Evolutionary conservation across 208 protist species (phyloP).

Genomic region (Tritrichomonas foetus): DNA sequence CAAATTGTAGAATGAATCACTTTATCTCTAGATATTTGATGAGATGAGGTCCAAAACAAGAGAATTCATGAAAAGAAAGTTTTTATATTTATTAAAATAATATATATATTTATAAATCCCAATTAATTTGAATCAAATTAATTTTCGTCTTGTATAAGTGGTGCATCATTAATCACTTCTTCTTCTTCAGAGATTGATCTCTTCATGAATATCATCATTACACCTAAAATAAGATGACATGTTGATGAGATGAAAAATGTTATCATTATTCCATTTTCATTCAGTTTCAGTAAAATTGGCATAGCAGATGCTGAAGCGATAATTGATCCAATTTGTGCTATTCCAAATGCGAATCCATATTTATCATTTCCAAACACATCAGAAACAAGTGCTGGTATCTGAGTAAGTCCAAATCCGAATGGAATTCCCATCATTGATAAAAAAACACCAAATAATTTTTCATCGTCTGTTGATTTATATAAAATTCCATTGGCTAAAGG

Average conservation of each 20-base stretch:
- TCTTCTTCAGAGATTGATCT: no score
- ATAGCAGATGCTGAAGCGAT: neutral
- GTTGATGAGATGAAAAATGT: neutral
- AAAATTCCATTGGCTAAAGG: neutral
- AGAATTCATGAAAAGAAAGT: no score
- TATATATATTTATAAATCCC: no score
- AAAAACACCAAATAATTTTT: neutral
- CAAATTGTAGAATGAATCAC: no score
- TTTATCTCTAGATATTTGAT: no score
- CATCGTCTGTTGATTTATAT: neutral
- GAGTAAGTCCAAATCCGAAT: neutral
- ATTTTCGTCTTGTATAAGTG: no score
- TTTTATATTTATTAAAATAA: no score
- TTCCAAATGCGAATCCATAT: neutral
- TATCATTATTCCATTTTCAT: neutral
- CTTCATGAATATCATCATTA: no score
- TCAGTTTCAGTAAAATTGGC: neutral
- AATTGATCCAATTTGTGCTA: constrained; percentile 7
- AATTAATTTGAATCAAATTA: no score
- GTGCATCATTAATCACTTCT: no score
- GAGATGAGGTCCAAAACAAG: no score
- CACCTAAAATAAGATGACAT: neutral
- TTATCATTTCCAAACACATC: neutral
- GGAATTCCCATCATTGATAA: neutral
- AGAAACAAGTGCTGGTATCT: neutral